These are phyloP conservation scores for Parachaetomium inaequale DNA, from an alignment of 495 filamentous ascomycete genomes.

Conservation along the genomic window DNA sequence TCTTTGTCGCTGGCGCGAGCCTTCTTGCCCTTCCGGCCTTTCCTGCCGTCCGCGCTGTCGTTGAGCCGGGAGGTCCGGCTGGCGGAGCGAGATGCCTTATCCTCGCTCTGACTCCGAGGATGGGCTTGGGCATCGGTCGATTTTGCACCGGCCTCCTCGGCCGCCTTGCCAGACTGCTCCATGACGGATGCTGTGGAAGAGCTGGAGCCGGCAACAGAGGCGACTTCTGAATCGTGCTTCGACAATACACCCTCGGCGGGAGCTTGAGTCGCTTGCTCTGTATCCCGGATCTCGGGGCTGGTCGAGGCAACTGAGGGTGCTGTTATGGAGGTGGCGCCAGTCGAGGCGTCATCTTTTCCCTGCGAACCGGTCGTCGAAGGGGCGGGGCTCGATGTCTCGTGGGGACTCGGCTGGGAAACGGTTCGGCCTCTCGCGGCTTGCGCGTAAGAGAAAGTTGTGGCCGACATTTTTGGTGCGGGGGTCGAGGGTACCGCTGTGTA, in stretches of 20 bases:
- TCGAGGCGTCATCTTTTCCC: constrained; percentile 56
- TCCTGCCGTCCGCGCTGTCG: constrained; percentile 41
- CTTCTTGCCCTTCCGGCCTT: constrained; percentile 49
- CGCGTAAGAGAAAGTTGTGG: constrained; percentile 79
- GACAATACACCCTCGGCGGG: constrained; percentile 18
- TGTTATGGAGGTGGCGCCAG: constrained; percentile 43
- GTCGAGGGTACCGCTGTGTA: background rate
- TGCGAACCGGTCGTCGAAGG: constrained; percentile 61
- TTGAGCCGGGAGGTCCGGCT: constrained; percentile 39
- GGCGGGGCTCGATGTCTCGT: constrained; percentile 60
- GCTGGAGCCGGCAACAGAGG: constrained; percentile 23
- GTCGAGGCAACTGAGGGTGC: constrained; percentile 60
- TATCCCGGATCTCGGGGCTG: constrained; percentile 43
- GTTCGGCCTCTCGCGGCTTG: constrained; percentile 83
- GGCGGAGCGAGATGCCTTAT: constrained; percentile 29
- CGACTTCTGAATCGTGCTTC: constrained; percentile 28
- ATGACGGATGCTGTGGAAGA: constrained; percentile 24
- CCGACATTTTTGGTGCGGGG: constrained; percentile 27
- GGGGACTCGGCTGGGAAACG: constrained; percentile 56
- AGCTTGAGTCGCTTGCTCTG: constrained; percentile 30
- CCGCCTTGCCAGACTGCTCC: constrained; percentile 29
- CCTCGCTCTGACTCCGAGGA: constrained; percentile 14
- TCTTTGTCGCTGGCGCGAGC: constrained; percentile 44
- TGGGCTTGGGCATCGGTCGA: constrained; percentile 16
- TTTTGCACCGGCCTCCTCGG: constrained; percentile 23